A percentile compares a stretch with the other conserved stretches of the same genome.
Conservation (phyloP, 1,284 basidiomycete species). For the Cystobasidium pallidum region DNA sequence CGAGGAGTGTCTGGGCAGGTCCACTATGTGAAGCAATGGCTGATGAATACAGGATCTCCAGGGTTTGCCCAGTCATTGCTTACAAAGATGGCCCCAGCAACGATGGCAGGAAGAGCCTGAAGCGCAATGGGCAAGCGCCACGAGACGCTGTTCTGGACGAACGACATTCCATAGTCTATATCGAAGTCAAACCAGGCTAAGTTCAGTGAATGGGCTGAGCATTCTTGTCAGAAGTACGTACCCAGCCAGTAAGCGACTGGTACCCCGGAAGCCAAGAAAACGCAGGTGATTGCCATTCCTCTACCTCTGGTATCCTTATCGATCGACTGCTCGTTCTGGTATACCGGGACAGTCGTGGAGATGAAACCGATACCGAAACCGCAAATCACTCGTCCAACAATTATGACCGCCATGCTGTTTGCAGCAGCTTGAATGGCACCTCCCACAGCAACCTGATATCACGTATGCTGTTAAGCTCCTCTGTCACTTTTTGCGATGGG, state of each 20-base stretch:
- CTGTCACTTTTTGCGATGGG: no score
- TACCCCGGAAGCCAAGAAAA: constrained; percentile 20
- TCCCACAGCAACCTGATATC: constrained; percentile 27
- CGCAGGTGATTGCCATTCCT: constrained; percentile 35
- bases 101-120: constrained; percentile 30
- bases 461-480: neutral
- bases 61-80: constrained; percentile 9
- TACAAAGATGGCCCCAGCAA: constrained; percentile 23
- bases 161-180: constrained; percentile 36
- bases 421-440: constrained; percentile 31
- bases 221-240: neutral
- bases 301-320: constrained; percentile 31
- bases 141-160: constrained; percentile 20
- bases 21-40: neutral
- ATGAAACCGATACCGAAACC: constrained; percentile 43
- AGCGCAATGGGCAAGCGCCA: constrained; percentile 35
- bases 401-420: constrained; percentile 23
- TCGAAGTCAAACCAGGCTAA: neutral
- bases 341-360: constrained; percentile 35
- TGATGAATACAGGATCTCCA: neutral
- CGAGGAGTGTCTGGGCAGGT: constrained; percentile 38
- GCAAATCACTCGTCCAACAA: constrained; percentile 34
- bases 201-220: no score
- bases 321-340: constrained; percentile 35
- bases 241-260: constrained; percentile 29